Base-by-base conservation (phyloP, 805 yeast species). In the Metschnikowia kunwiensis region DNA sequence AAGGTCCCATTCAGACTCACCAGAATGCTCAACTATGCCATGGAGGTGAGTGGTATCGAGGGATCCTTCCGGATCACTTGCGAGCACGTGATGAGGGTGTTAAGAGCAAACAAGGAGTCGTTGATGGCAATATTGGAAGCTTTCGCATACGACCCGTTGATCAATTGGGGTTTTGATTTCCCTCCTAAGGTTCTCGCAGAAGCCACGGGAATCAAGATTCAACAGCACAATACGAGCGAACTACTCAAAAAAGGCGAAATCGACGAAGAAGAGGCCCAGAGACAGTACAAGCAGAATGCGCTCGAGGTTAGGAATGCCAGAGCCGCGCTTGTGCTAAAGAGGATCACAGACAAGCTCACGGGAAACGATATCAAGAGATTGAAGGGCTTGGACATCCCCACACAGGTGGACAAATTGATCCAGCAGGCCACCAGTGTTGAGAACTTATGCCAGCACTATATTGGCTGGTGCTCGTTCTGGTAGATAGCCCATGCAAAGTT, bases 381-480 rank as follows among this genome's bases (percentile, higher is more conserved):
- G 41, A 69, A 71, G 30, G 88, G 82, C 25, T 66, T 94, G 43
- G 82, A 79, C 49, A 88, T 89, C 24, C 82, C 94, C 1, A 78
- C 83, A 3, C 99, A 93, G 60, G 97, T 93, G 24, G 97, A 93
- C 51, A 82, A 82, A 56, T 68, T 93, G 56, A 93, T 93, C 34
- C 95, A 86, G 52, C 96, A 93, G 57, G 97, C 98, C 2, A 93
- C 97, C 0, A 83, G 95, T 32, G 94, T 91, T 20, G 97, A 93
- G 57, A 93, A 93, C 52, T 65, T 93, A 37, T 93, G 97, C 54
- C 97, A 88, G 61, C 98, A 91, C 61, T 93, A 86, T 57, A 84
- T 93, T 44, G 99, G 99, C 13, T 93, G 99, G 99, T 93, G 99
- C 64, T 86, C 97, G 1, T 93, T 91, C 76, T 93, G 98, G 97